Percentiles rank a stretch among this genome's conserved stretches.
phyloP scores from a whole-genome alignment of 306 rosid species.

The Mimosa bimucronata region DNA sequence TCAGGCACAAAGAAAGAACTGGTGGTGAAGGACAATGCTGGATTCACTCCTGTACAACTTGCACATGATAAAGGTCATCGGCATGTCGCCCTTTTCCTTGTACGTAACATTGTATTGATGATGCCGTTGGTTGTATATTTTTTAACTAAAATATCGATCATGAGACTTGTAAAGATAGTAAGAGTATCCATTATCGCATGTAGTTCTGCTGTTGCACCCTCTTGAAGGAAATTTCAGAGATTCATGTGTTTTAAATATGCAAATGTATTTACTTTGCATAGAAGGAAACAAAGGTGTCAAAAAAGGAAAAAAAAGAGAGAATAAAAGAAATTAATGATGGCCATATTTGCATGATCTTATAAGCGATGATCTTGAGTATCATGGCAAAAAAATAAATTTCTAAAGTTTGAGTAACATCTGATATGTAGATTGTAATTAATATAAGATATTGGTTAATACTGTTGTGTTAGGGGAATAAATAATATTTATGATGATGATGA shows the following conservation, averaged over 20 bases:
- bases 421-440: background rate
- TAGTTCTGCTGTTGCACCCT: conserved; percentile 26
- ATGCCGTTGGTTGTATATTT: conserved; percentile 39
- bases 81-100: conserved; percentile 88
- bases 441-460: background rate
- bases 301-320: background rate
- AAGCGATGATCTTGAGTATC: background rate
- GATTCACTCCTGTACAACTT: conserved; percentile 84
- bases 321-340: background rate
- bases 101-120: conserved; percentile 63
- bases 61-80: conserved; percentile 96
- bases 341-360: conserved; percentile 16
- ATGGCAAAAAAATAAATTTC: conserved; percentile 16
- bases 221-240: conserved; percentile 16
- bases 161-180: conserved; percentile 28
- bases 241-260: background rate
- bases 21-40: conserved; percentile 78
- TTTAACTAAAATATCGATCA: conserved; percentile 23
- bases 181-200: conserved; percentile 26
- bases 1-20: conserved; percentile 87
- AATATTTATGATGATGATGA: too few species aligned
- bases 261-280: conserved; percentile 5
- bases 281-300: conserved; percentile 16
- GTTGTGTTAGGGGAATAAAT: background rate
- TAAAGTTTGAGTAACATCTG: conserved; percentile 8